Evolutionary conservation across 23 red algal species (phyloP), one percentile per base, ranked within the genome.

Genomic region (Agarophyton chilense): DNA sequence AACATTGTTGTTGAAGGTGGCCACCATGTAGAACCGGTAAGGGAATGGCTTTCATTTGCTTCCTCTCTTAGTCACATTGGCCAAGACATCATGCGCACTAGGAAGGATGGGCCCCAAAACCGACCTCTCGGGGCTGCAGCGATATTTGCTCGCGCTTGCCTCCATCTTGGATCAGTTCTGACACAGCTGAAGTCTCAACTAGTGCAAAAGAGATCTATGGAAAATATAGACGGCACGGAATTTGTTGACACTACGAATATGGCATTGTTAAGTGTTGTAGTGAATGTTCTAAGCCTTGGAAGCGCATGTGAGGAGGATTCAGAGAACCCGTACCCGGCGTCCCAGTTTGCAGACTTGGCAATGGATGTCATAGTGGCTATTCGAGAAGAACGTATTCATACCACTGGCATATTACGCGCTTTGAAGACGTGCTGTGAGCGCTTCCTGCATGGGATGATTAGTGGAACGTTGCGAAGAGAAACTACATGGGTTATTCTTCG

Each of bases 21-120:
- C 11, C 11, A 54, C 9, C 26, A 33, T 22, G 35, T 38, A 24
- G 47, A 86, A 46, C 73, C 68, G 16, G n/a, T 86, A 19, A 22
- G 44, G 36, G 38, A 70, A 18, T 86, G 82, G 82, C 24, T 86
- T 36, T 70, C 60, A 40, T 86, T 86, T 57, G 64, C 64, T 42
- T 67, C 61, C 35, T 86, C 82, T 35, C 28, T 86, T 29, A 72
- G 58, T 51, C 43, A 71, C 31, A 86, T 86, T 54, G 50, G 61
- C n/a, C 62, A 54, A 21, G 82, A 86, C 36, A 17, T 86, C 40
- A 33, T 53, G 16, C 26, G 60, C n/a, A 73, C 34, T 29, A 43
- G 32, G 10, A 32, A 70, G n/a, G 22, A 32, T 21, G 46, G 34
- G 25, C 31, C 33, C 36, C 26, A 53, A 2, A 24, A 40, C 28